Base-by-base conservation (phyloP, 208 protist genomes). In the Trypanosoma mega region DNA sequence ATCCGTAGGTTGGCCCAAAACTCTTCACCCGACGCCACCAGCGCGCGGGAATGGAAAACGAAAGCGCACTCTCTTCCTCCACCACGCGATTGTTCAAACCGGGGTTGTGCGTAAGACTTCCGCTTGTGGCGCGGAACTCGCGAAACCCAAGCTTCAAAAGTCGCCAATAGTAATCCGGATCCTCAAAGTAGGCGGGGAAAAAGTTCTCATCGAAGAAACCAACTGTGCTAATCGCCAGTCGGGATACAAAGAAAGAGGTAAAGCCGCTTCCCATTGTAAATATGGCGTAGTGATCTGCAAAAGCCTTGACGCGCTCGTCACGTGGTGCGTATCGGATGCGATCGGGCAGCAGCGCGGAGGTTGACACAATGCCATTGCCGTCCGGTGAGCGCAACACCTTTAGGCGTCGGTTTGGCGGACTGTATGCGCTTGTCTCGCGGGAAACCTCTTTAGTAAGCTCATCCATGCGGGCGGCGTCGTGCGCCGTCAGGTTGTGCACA, bases 141-240 rank as follows among this genome's bases (percentile, higher is more conserved):
- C 3, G 26, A 21, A 88, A 82, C 26, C 74, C 77, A 14, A 79
- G 61, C n/a, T 70, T 21, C 7, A 44, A 8, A 12, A 70, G 50
- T 20, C 77, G 71, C 58, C 50, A 72, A 23, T 63, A 63, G 46
- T 57, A 72, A 68, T 88, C 77, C 0, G 58, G 63, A 36, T 82
- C 74, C 5, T 87, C 80, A 56, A 73, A 69, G 45, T 74, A 66
- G 27, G 51, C 61, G 29, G 76, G 74, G 29, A 69, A 84, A 45
- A 72, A 75, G 37, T 84, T 87, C 29, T 87, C 76, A 48, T 87
- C 76, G 33, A 81, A 76, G 64, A 72, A 82, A 23, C 74, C 81
- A 5, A 72, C 74, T 41, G 64, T 68, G 33, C 63, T 33, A 14
- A 85, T 48, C 0, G 75, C 75, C 6, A 81, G 65, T 6, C 77